A percentile compares a stretch with the other conserved stretches of the same genome.
Evolutionary conservation across 148 eudicot genomes (phyloP).

Genomic region (Camellia lanceoleosa): DNA sequence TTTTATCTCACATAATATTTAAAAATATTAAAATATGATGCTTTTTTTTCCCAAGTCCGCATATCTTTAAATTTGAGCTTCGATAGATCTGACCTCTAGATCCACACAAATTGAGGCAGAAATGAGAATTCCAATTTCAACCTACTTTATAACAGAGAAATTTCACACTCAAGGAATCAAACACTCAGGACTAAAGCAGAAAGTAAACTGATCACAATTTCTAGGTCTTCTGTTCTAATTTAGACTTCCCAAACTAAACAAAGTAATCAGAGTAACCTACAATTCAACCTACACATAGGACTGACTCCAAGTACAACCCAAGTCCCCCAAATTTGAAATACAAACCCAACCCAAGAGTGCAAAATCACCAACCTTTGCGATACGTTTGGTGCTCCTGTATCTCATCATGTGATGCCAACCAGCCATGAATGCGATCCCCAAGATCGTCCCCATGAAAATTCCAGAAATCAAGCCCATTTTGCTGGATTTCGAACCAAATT

Average conservation of each 20-base stretch:
- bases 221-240: not conserved
- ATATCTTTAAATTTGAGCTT: no score
- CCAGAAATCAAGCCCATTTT: conserved; percentile 76
- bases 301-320: not conserved
- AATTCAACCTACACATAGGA: not conserved
- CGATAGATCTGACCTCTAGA: no score
- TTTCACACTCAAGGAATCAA: not conserved
- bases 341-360: not conserved
- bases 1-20: no score
- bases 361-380: conserved; percentile 40
- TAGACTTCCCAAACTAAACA: not conserved
- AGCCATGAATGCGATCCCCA: conserved; percentile 68
- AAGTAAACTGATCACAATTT: not conserved
- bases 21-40: no score
- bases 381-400: conserved; percentile 48
- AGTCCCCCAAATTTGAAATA: not conserved
- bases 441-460: conserved; percentile 55
- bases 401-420: conserved; percentile 76
- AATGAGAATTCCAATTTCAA: not conserved
- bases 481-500: not conserved
- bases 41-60: no score
- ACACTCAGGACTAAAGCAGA: not conserved
- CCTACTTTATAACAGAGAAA: not conserved
- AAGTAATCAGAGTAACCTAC: not conserved
- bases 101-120: not conserved